Base-by-base conservation (phyloP, 2,329 filamentous ascomycete genomes). In the Neurospora sp. region DNA sequence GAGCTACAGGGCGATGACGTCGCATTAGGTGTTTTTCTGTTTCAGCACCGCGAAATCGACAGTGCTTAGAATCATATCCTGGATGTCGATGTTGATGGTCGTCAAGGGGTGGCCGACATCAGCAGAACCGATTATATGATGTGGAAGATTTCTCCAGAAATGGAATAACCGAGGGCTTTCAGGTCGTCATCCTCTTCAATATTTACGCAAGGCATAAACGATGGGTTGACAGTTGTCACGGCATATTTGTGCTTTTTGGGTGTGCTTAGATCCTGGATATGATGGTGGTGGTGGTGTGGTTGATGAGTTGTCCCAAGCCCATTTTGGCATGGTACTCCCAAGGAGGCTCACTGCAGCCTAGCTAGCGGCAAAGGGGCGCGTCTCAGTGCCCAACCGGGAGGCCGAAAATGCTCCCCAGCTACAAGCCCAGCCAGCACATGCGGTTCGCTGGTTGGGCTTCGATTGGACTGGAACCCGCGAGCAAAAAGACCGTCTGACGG, bases 241-340 rank as follows among this genome's bases (percentile, higher is more conserved):
- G 62, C 52, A 39, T 52, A 69, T 38, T 68, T 66, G 52, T 52
- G 66, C 40, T 38, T 43, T 70, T 23, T 72, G 72, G 72, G 7
- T 42, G 52, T 62, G 46, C 46, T 62, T 62, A 5, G 8, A 36
- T 36, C 13, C 52, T n/a, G 28, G 15, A n/a, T 69, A 39, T 62
- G 38, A 33, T 46, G 40, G 11, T 8, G 70, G 76, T 77, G 75
- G 76, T 77, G 75, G 77, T 80, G 79, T 75, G 75, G 74, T 77
- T 79, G 79, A 81, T 85, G 84, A 79, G 84, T 82, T 86, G 84
- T 85, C 80, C 83, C 82, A 78, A 68, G 58, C 23, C 71, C 62
- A 70, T 72, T 66, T 73, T 71, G 43, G 19, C 43, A 52, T 28
- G 19, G 46, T 70, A 68, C 70, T 58, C 52, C 52, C 52, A 58